Evolutionary conservation across 805 yeast genomes (phyloP).

Genomic region (Candida coquimbonensis): DNA sequence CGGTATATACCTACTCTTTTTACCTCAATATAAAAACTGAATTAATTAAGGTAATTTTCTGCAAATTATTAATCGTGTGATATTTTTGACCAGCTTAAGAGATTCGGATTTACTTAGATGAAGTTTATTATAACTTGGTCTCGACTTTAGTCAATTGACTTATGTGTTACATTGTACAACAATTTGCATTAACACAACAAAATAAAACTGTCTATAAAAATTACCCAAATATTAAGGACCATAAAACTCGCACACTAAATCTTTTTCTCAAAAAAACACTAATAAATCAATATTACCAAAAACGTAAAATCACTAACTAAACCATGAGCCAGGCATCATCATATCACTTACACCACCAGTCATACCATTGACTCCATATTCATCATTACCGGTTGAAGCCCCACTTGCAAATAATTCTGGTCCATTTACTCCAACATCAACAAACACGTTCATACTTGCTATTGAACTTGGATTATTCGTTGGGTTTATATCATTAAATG

Average conservation of each 20-base stretch:
- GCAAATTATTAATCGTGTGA: too few relatives aligned
- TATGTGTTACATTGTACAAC: too few relatives aligned
- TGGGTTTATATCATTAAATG: background rate
- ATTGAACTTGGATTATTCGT: constrained; percentile 1
- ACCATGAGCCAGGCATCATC: constrained; percentile 21
- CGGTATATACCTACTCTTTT: too few relatives aligned
- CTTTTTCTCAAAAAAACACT: too few relatives aligned
- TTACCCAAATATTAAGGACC: too few relatives aligned
- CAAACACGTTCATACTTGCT: constrained; percentile 2
- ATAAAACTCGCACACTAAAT: too few relatives aligned
- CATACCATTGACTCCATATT: background rate
- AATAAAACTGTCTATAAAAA: background rate
- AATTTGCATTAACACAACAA: background rate
- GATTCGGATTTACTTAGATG: too few relatives aligned
- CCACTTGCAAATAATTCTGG: background rate
- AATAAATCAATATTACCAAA: background rate
- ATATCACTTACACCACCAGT: background rate
- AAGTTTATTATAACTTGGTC: too few relatives aligned
- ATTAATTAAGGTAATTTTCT: too few relatives aligned
- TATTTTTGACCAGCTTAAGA: too few relatives aligned
- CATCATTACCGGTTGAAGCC: background rate
- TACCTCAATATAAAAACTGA: too few relatives aligned
- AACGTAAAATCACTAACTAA: constrained; percentile 4
- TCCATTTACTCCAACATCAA: background rate
- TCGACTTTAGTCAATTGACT: too few relatives aligned